Percentiles rank a stretch among this genome's conserved stretches.
phyloP scores from a whole-genome alignment of 768 basidiomycete genomes.

The Suillus subalutaceus region DNA sequence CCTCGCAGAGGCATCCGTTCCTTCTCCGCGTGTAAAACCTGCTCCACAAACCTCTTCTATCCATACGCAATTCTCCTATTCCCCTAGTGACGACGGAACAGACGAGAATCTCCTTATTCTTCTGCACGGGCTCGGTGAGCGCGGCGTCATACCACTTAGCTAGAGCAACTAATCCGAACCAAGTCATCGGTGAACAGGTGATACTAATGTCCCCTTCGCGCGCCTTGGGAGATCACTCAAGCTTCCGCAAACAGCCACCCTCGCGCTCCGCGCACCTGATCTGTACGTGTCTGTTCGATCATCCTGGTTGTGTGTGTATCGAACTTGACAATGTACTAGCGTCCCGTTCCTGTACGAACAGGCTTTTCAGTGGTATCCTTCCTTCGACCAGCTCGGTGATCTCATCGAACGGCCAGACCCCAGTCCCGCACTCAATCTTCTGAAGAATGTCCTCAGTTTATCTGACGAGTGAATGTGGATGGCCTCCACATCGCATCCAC shows the following conservation, averaged over 20 bases:
- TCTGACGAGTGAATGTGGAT: slow-evolving; percentile 61
- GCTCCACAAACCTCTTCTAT: slow-evolving; percentile 48
- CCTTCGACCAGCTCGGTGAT: slow-evolving; percentile 82
- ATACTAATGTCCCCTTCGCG: slow-evolving; percentile 77
- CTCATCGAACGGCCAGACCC: slow-evolving; percentile 73
- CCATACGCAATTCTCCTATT: slow-evolving; percentile 64
- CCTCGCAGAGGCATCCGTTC: slow-evolving; percentile 15
- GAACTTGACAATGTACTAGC: slow-evolving; percentile 37
- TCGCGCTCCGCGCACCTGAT: slow-evolving; percentile 80
- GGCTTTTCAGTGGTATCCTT: slow-evolving; percentile 85
- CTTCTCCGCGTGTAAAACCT: slow-evolving; percentile 46
- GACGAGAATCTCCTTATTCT: slow-evolving; percentile 87
- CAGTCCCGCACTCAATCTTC: slow-evolving; percentile 59
- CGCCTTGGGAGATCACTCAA: slow-evolving; percentile 72
- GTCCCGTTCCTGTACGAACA: slow-evolving; percentile 80
- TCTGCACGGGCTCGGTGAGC: slow-evolving; percentile 82
- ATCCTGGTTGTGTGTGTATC: neutral
- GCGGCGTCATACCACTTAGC: neutral
- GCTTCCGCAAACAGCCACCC: slow-evolving; percentile 87
- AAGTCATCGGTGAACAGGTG: slow-evolving; percentile 51
- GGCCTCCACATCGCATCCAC: slow-evolving; percentile 75
- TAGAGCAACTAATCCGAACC: slow-evolving; percentile 8
- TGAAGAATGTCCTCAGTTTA: slow-evolving; percentile 56
- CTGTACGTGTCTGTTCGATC: slow-evolving; percentile 48
- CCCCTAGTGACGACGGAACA: slow-evolving; percentile 77